Conservation (phyloP, 257 asterid genomes). For the Nicotiana knightiana region DNA sequence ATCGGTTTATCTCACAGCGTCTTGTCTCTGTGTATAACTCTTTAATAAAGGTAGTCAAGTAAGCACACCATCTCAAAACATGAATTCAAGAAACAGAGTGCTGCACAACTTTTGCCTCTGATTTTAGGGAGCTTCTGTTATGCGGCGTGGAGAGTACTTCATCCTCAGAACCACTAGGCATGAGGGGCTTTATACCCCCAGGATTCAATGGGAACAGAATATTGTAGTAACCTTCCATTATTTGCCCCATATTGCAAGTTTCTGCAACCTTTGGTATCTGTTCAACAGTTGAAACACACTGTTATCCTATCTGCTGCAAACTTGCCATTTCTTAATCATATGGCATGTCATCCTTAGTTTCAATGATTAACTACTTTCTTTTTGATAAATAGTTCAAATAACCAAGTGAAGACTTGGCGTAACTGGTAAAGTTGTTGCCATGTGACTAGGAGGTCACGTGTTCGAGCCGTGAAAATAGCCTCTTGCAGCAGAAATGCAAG, state of each 20-base stretch:
- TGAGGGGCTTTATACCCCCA: slow-evolving; percentile 54
- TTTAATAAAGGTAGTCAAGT: no score
- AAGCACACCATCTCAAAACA: no score
- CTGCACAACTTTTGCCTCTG: slow-evolving; percentile 13
- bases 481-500: no score
- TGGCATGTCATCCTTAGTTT: not conserved
- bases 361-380: not conserved
- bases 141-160: slow-evolving; percentile 52
- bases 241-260: slow-evolving; percentile 75
- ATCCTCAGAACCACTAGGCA: slow-evolving; percentile 51
- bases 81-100: slow-evolving; percentile 20
- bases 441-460: no score
- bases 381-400: not conserved
- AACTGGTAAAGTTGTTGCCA: no score
- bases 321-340: not conserved
- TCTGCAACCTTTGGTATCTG: slow-evolving; percentile 89
- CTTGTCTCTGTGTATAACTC: not conserved
- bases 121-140: slow-evolving; percentile 37
- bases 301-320: no score
- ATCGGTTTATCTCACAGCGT: not conserved
- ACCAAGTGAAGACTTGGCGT: no score
- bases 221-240: slow-evolving; percentile 85
- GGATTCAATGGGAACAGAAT: slow-evolving; percentile 89
- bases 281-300: slow-evolving; percentile 1
- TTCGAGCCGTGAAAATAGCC: no score